These are phyloP conservation scores for Diacronema lutheri DNA, from an alignment of 78 protist genomes.

Conservation along the genomic window DNA sequence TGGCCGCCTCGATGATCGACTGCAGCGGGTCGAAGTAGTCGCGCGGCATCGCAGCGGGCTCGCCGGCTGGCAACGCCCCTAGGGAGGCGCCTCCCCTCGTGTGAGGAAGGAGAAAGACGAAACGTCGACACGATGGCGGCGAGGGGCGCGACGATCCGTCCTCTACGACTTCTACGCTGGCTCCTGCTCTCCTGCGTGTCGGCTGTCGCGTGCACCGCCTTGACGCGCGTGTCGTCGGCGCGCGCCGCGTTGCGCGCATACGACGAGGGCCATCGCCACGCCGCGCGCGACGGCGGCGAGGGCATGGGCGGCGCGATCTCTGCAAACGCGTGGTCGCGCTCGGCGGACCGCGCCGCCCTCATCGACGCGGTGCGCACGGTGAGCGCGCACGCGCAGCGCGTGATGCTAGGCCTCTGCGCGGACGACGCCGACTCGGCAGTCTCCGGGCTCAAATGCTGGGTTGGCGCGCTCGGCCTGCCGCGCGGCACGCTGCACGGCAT, in stretches of 20 bases:
- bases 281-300: neutral
- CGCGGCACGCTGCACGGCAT: constrained; percentile 26
- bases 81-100: too few species aligned
- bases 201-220: too few species aligned
- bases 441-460: constrained; percentile 3
- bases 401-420: constrained; percentile 39
- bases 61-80: too few species aligned
- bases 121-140: too few species aligned
- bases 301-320: constrained; percentile 25
- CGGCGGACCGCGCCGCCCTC: neutral
- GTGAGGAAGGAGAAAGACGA: too few species aligned
- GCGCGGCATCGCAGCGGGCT: too few species aligned
- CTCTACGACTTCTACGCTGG: too few species aligned
- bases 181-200: too few species aligned
- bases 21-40: too few species aligned
- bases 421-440: constrained; percentile 11
- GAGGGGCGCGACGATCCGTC: too few species aligned
- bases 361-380: neutral
- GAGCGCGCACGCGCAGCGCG: neutral
- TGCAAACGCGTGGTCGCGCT: neutral
- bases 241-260: neutral
- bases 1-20: too few species aligned
- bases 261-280: neutral
- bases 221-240: too few species aligned
- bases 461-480: neutral